A percentile compares a stretch with the other conserved stretches of the same genome.
Evolutionary conservation across 2,329 filamentous ascomycete species (phyloP).

Genomic region (Stachybotrys chartarum): DNA sequence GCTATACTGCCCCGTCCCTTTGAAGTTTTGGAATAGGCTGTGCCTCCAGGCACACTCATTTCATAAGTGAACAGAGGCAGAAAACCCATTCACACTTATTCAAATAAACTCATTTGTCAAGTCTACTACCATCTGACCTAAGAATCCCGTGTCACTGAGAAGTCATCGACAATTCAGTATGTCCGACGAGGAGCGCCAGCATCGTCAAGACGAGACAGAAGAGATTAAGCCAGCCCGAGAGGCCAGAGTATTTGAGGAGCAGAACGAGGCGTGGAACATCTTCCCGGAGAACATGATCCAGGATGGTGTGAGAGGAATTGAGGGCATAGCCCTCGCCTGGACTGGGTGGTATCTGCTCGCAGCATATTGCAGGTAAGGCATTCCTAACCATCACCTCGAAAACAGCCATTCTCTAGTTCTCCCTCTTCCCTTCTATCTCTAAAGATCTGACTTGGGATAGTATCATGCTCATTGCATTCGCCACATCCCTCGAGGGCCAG

Average conservation of each 20-base stretch:
- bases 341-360: constrained; percentile 5
- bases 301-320: constrained; percentile 13
- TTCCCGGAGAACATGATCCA: not conserved
- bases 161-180: not conserved
- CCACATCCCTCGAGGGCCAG: constrained; percentile 12
- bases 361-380: constrained; percentile 6
- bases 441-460: constrained; percentile 2
- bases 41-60: too few species aligned
- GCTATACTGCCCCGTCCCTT: too few species aligned
- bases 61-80: too few species aligned
- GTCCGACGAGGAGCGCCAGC: not conserved
- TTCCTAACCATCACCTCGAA: too few species aligned
- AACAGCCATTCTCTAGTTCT: too few species aligned
- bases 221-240: not conserved
- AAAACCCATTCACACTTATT: too few species aligned
- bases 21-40: too few species aligned
- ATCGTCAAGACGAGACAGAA: not conserved
- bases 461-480: constrained; percentile 14
- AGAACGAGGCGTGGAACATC: not conserved
- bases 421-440: too few species aligned
- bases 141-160: too few species aligned
- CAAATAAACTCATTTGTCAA: too few species aligned
- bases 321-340: constrained; percentile 13
- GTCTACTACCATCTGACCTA: too few species aligned
- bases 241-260: not conserved